Base-by-base conservation (phyloP, 1,284 basidiomycete species). In the Psilocybe mexicana region DNA sequence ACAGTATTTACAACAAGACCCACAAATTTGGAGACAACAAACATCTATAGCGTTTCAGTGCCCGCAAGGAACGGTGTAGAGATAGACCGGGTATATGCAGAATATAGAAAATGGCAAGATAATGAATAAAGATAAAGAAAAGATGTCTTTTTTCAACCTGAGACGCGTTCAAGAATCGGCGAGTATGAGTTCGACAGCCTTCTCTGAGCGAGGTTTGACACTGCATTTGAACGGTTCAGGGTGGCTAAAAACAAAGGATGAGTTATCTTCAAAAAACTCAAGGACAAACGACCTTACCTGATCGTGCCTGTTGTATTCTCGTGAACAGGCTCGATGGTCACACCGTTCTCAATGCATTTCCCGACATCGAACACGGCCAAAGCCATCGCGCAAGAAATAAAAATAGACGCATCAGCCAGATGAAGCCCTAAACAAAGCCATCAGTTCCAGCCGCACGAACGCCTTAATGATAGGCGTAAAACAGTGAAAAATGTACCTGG, bases 221-320 rank as follows among this genome's bases (percentile, higher is more conserved):
- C 73, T 65, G 63, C 86, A 88, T 63, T 79, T 77, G 72, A 84
- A 88, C 5, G 83, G 79, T 60, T 79, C 81, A 5, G 85, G 85
- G 63, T 85, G 83, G 64, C 86, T 88, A 46, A 18, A 18, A 38
- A 11, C 38, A 28, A 30, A 35, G 7, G n/a, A 5, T 50, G 23
- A n/a, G 11, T 49, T 12, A 35, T 8, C 6, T 23, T 43, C n/a
- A n/a, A 46, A n/a, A 46, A 25, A 46, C 24, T 7, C 1, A 18
- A 28, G 8, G 12, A 36, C 43, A 42, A 1, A 11, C 10, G 30
- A 47, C 6, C 46, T 25, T 36, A 80, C 84, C 83, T 85, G 61
- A 85, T 86, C 0, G 83, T 84, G 14, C 84, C 83, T 24, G 78
- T 77, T 3, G 82, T 82, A 43, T 78, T 78, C 12, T 81, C 81